A percentile compares a stretch with the other conserved stretches of the same genome.
Conservation (phyloP, 1,284 basidiomycete genomes). For the Ceratobasidium sp. region DNA sequence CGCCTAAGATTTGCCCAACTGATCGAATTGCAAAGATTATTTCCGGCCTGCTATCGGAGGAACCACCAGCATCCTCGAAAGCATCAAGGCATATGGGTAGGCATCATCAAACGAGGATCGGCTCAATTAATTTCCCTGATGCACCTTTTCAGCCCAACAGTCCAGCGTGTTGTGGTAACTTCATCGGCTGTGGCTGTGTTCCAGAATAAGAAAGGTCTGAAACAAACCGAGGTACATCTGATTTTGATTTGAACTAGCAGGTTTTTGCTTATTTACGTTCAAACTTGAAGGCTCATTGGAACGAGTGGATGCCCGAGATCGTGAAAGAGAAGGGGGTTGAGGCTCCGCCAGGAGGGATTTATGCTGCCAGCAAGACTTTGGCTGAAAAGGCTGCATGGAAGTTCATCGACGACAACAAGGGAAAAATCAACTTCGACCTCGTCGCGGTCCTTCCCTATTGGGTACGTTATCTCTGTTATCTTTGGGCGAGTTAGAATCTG, state of each 20-base stretch:
- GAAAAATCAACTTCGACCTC: slow-evolving; percentile 52
- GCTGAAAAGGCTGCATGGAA: slow-evolving; percentile 56
- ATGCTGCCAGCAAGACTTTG: slow-evolving; percentile 55
- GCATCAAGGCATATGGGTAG: slow-evolving; percentile 36
- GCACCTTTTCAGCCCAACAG: neutral
- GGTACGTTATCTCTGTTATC: neutral
- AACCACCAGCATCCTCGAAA: slow-evolving; percentile 36
- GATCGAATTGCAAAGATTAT: neutral
- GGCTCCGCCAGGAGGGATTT: slow-evolving; percentile 46
- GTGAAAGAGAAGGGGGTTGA: neutral
- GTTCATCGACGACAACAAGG: slow-evolving; percentile 53
- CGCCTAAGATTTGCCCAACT: neutral
- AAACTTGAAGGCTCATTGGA: neutral
- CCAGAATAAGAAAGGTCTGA: neutral
- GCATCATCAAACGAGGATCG: neutral
- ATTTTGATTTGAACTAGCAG: neutral
- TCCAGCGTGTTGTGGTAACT: slow-evolving; percentile 41
- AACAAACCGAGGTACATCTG: slow-evolving; percentile 25
- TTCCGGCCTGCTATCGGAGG: slow-evolving; percentile 39
- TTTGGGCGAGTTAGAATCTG: neutral
- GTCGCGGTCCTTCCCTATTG: neutral
- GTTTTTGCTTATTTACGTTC: too few species aligned
- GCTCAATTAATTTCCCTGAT: neutral
- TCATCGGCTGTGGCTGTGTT: slow-evolving; percentile 23
- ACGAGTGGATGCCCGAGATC: neutral